Percentiles rank a stretch among this genome's conserved stretches.
phyloP scores from a whole-genome alignment of 768 basidiomycete species.

The Kwoniella mangroviensis region DNA sequence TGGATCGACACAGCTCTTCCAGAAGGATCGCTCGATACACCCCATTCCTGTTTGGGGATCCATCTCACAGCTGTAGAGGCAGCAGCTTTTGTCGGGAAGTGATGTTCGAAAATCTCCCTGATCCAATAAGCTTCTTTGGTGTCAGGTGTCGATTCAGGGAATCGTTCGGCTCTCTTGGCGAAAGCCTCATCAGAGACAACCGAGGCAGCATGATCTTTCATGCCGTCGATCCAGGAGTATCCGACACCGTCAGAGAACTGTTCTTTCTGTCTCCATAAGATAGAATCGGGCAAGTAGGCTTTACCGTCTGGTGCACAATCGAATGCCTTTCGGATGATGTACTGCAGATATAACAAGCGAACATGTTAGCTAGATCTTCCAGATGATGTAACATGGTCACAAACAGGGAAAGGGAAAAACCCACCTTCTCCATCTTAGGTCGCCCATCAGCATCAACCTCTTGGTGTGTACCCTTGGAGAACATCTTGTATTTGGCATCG shows the following conservation, averaged over 20 bases:
- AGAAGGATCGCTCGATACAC: conserved; percentile 90
- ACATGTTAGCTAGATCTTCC: not conserved
- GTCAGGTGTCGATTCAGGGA: conserved; percentile 79
- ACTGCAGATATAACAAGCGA: conserved; percentile 62
- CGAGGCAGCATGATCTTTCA: conserved; percentile 82
- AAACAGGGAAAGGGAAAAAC: conserved; percentile 7
- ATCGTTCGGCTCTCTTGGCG: conserved; percentile 72
- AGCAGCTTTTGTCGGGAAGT: conserved; percentile 81
- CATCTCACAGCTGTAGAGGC: conserved; percentile 90
- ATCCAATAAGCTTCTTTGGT: conserved; percentile 97
- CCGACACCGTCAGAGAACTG: conserved; percentile 99
- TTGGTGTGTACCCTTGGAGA: conserved; percentile 77
- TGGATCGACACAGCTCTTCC: conserved; percentile 95
- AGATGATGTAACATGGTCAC: not conserved
- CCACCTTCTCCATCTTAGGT: conserved; percentile 94
- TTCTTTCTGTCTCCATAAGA: conserved; percentile 98
- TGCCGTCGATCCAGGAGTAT: conserved; percentile 98
- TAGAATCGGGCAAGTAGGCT: conserved; percentile 91
- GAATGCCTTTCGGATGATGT: conserved; percentile 94
- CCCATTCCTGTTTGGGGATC: conserved; percentile 97
- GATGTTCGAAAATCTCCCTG: conserved; percentile 86
- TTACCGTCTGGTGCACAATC: conserved; percentile 75
- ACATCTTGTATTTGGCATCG: conserved; percentile 84
- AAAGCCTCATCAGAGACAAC: conserved; percentile 82
- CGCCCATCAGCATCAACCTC: conserved; percentile 79